phyloP scores from a whole-genome alignment of 164 flowering plant genomes.

The Kingdonia uniflora region DNA sequence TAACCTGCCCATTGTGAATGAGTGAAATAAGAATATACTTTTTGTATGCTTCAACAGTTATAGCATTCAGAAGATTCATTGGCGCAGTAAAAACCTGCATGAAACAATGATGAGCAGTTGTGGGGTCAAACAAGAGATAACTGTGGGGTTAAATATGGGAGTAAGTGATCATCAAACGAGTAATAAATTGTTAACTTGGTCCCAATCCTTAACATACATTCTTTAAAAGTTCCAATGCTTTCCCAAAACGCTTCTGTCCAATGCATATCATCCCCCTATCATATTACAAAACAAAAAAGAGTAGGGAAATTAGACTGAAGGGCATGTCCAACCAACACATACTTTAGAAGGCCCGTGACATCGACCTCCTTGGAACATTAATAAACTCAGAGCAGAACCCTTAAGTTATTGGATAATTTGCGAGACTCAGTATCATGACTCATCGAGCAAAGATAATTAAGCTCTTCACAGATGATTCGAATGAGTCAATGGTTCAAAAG shows the following conservation, averaged over 20 bases:
- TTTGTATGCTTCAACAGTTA: conserved; percentile 93
- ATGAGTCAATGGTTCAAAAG: not conserved
- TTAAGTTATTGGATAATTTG: too few relatives aligned
- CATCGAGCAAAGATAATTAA: too few relatives aligned
- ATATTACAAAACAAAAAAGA: conserved; percentile 11
- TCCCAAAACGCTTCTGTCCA: conserved; percentile 69
- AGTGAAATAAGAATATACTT: conserved; percentile 83
- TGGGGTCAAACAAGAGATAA: not conserved
- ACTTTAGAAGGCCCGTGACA: too few relatives aligned
- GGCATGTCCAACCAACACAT: too few relatives aligned
- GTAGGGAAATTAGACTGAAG: not conserved
- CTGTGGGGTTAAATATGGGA: not conserved
- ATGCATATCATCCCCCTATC: conserved; percentile 92
- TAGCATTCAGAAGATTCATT: conserved; percentile 61
- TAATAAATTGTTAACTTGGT: too few relatives aligned
- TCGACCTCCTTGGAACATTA: too few relatives aligned
- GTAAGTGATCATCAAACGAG: not conserved
- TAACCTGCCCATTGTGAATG: conserved; percentile 82
- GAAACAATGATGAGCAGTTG: not conserved
- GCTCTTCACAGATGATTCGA: not conserved
- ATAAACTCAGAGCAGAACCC: too few relatives aligned
- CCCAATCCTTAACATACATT: conserved; percentile 42
- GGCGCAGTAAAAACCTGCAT: conserved; percentile 90
- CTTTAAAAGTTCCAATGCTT: conserved; percentile 82
- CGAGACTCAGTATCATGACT: too few relatives aligned